Evolutionary conservation across 108 stramenopile genomes (phyloP).

Genomic region (Skeletonema grethae): DNA sequence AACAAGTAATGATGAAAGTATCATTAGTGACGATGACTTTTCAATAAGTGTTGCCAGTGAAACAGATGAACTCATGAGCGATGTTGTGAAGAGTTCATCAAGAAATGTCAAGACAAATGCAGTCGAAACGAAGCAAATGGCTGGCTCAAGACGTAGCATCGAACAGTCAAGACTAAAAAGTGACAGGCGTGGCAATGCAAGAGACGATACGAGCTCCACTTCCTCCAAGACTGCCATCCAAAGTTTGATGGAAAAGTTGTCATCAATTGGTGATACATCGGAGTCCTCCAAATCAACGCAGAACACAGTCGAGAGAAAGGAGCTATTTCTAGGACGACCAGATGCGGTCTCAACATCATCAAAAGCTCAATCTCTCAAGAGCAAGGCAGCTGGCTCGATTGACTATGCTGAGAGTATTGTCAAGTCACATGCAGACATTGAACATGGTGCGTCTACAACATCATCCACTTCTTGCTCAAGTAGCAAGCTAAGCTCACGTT

Average conservation of each 20-base stretch:
- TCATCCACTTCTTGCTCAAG: not conserved
- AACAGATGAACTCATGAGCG: not conserved
- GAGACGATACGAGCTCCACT: not conserved
- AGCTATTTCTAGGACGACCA: not conserved
- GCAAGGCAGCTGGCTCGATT: conserved; percentile 2
- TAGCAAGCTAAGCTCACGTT: not conserved
- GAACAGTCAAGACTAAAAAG: not conserved
- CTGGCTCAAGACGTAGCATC: not conserved
- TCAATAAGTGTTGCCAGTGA: too few species aligned
- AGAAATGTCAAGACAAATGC: not conserved
- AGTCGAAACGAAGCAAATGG: not conserved
- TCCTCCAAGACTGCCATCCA: not conserved
- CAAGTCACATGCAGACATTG: not conserved
- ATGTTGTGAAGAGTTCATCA: not conserved
- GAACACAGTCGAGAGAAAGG: not conserved
- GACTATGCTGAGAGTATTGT: not conserved
- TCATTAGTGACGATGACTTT: not conserved
- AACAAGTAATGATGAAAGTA: not conserved
- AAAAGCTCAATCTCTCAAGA: not conserved
- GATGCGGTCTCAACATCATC: not conserved
- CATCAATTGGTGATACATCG: not conserved
- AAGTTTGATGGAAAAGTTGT: not conserved
- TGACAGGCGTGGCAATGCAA: not conserved
- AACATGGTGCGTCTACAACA: not conserved
- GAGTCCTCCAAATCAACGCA: not conserved